These are phyloP conservation scores for Penicillium sp. DNA, from an alignment of 2,329 filamentous ascomycete genomes.

Conservation along the genomic window DNA sequence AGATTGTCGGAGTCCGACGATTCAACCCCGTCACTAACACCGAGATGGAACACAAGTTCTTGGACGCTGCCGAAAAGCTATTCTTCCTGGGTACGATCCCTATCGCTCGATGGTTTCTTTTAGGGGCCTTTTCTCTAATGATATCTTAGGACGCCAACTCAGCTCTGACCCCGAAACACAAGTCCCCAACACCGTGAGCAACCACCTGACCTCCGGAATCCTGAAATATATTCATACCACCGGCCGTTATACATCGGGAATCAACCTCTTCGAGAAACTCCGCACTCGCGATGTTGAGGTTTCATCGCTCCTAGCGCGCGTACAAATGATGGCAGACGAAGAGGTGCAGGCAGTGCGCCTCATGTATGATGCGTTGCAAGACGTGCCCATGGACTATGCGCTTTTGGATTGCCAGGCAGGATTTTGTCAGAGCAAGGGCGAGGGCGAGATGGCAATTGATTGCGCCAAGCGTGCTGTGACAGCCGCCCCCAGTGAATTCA, in stretches of 20 bases:
- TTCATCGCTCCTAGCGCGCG: constrained; percentile 85
- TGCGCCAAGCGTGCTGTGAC: constrained; percentile 94
- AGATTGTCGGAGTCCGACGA: constrained; percentile 92
- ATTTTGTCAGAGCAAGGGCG: constrained; percentile 86
- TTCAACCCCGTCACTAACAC: constrained; percentile 98
- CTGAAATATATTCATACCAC: constrained; percentile 95
- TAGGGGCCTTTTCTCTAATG: constrained; percentile 19
- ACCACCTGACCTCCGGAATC: constrained; percentile 91
- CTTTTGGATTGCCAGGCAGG: constrained; percentile 92
- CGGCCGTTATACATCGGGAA: constrained; percentile 88
- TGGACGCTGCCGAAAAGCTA: constrained; percentile 88
- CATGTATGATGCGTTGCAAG: constrained; percentile 82
- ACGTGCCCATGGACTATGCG: constrained; percentile 96
- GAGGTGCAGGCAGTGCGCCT: constrained; percentile 93
- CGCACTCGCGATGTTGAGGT: constrained; percentile 89
- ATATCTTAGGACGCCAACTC: constrained; percentile 75
- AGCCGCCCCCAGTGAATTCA: constrained; percentile 93
- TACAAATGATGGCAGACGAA: constrained; percentile 92
- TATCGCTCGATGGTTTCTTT: not conserved
- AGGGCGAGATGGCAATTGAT: constrained; percentile 82
- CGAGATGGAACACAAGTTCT: constrained; percentile 95
- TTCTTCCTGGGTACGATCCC: constrained; percentile 77
- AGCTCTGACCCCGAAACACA: constrained; percentile 97
- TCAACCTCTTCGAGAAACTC: constrained; percentile 97
- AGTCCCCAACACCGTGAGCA: constrained; percentile 94